Conservation (phyloP, 768 basidiomycete species). For the Calocybe indica region DNA sequence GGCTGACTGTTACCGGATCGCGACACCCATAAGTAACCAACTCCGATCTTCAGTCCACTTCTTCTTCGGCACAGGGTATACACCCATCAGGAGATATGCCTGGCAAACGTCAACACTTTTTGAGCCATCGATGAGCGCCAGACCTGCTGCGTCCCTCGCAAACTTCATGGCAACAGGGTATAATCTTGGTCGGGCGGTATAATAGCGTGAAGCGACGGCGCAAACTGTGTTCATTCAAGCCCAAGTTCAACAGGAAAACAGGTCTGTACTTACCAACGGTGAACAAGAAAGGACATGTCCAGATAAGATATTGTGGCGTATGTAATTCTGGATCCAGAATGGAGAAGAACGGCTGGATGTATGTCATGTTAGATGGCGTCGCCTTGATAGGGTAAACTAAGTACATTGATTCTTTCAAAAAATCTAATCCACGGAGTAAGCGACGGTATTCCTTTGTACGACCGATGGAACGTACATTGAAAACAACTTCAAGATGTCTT, state of each 20-base stretch:
- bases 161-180: slow-evolving; percentile 56
- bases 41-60: slow-evolving; percentile 69
- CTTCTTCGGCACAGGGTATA: slow-evolving; percentile 56
- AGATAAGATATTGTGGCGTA: slow-evolving; percentile 45
- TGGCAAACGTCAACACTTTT: slow-evolving; percentile 76
- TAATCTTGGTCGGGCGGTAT: slow-evolving; percentile 47
- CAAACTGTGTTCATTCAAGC: slow-evolving; percentile 41
- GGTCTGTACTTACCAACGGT: slow-evolving; percentile 43
- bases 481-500: slow-evolving; percentile 48
- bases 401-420: slow-evolving; percentile 48
- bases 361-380: slow-evolving; percentile 16
- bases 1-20: slow-evolving; percentile 41
- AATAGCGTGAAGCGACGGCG: slow-evolving; percentile 64
- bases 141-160: slow-evolving; percentile 54
- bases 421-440: slow-evolving; percentile 26
- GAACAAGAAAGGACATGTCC: slow-evolving; percentile 53
- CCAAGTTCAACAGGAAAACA: not conserved
- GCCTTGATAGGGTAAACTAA: slow-evolving; percentile 5
- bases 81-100: slow-evolving; percentile 64
- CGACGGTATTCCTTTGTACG: not conserved
- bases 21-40: slow-evolving; percentile 69
- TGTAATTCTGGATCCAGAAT: slow-evolving; percentile 53
- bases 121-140: slow-evolving; percentile 52
- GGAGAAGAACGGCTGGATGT: slow-evolving; percentile 46
- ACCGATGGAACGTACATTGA: slow-evolving; percentile 32